Base-by-base conservation (phyloP, 129 eudicot genomes). In the Glebionis coronaria region DNA sequence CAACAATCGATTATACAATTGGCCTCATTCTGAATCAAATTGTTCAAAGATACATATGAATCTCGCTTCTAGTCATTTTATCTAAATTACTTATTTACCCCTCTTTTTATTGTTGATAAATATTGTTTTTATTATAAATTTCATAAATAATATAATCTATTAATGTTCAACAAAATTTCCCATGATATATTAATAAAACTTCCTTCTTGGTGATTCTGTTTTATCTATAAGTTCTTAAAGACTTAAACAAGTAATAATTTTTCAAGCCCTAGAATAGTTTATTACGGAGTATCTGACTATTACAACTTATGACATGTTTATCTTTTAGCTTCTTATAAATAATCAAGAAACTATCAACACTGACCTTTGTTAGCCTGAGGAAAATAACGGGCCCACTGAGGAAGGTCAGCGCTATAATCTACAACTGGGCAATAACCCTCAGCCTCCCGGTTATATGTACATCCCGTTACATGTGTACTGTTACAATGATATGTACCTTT, bases 401-500 rank as follows among this genome's bases (percentile, higher is more conserved):
- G 98, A 76, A 91, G 88, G 63, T 88, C 95, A 15, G 82, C 91
- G 18, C 83, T 85, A 69, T 91, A 88, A 80, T 69, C 82, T 58
- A 88, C 62, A 73, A 91, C 83, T 56, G 98, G 98, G 65, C 98
- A 91, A 78, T 91, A 91, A 53, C 98, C 98, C 83, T 91, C 96
- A 0, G 98, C 96, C 72, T 88, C 96, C 75, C 98, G 72, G 38
- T 91, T 88, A 75, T 85, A 88, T 60, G 96, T 91, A 85, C 98
- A 91, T 20, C 79, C 98, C 12, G 95, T 82, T 58, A 84, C 72
- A 69, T 89, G 97, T 25, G 98, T 86, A 5, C 82, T 73, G 76
- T 93, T 93, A 79, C 98, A 93, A 79, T 82, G 95, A 75, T 93
- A 93, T 13, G 97, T 88, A 25, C 98, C 98, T 77, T 88, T 93